Evolutionary conservation across 805 yeast species (phyloP).

Genomic region (Wickerhamomyces xylosicus): DNA sequence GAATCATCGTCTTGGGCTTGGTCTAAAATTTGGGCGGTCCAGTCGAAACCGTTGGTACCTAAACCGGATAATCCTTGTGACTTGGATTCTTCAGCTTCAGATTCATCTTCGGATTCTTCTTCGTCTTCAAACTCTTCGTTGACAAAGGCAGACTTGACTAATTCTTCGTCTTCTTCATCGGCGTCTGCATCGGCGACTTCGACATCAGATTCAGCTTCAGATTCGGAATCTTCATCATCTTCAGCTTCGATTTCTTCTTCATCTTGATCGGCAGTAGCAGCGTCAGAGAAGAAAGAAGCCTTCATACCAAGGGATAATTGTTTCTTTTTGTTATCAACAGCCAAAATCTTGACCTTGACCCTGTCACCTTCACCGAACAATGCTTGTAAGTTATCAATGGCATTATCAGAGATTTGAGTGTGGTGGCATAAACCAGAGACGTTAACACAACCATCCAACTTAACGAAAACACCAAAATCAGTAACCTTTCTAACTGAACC

Average conservation of each 20-base stretch:
- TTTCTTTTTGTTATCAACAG: slow-evolving; percentile 51
- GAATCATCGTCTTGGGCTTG: slow-evolving; percentile 56
- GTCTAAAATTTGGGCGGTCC: slow-evolving; percentile 87
- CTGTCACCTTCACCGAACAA: slow-evolving; percentile 85
- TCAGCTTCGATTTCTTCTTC: slow-evolving; percentile 13
- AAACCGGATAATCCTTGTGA: slow-evolving; percentile 37
- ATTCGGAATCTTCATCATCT: slow-evolving; percentile 16
- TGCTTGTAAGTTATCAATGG: slow-evolving; percentile 43
- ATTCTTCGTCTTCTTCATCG: slow-evolving; percentile 23
- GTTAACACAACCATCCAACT: slow-evolving; percentile 61
- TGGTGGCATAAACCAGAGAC: slow-evolving; percentile 84
- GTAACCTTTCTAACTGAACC: slow-evolving; percentile 72
- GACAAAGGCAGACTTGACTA: slow-evolving; percentile 21
- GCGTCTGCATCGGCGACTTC: slow-evolving; percentile 11
- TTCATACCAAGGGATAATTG: slow-evolving; percentile 87
- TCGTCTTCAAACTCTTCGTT: slow-evolving; percentile 21
- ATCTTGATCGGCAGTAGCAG: slow-evolving; percentile 24
- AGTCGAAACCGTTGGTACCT: slow-evolving; percentile 83
- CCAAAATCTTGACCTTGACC: slow-evolving; percentile 75
- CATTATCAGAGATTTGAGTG: slow-evolving; percentile 70
- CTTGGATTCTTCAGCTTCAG: slow-evolving; percentile 15
- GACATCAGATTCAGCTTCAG: slow-evolving; percentile 10
- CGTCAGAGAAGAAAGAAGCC: slow-evolving; percentile 68
- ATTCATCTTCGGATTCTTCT: slow-evolving; percentile 21
- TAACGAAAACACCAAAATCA: slow-evolving; percentile 87